Evolutionary conservation across 148 eudicot species (phyloP), one percentile per base, ranked within the genome.

Genomic region (Amaranthus cruentus): DNA sequence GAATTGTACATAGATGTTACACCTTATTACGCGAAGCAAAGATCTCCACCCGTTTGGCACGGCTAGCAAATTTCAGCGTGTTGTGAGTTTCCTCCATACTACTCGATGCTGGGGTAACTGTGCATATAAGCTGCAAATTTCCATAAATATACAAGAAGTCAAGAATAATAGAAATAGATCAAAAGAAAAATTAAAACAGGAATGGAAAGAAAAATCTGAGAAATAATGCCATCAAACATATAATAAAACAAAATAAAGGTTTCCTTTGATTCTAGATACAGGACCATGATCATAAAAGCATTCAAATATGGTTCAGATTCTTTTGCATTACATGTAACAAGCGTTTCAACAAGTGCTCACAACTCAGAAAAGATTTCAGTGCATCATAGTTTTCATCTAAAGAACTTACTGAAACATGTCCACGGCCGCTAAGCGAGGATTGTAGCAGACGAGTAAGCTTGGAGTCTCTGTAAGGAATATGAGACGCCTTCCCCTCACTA

Each of bases 51-150:
- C 96, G 91, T 74, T 95, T 95, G 21, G 99, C 99, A 85, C 99
- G 86, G 87, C 99, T 95, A 10, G 99, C 99, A 83, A 95, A 95
- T 74, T 95, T 95, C 63, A 95, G 75, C 58, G 99, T 95, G 78
- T 95, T 95, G 72, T 95, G 99, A 62, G 99, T 95, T 79, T 95
- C 99, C 86, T 95, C 99, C 92, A 89, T 85, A 77, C 87, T 95
- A 78, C 99, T 95, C 43, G 99, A 91, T 73, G 99, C 97, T 47
- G 99, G 99, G 75, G 99, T 95, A 56, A 95, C 81, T 42, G 94
- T 95, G 85, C 99, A 92, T 71, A 95, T 95, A 82, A 95, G 99
- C 99, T 95, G 88, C 49, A 49, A 65, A 68, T 66, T 51, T 66
- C 71, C 6, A 73, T 82, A 68, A 5, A 76, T 18, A 54, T 55